Base-by-base conservation (phyloP, 2,329 filamentous ascomycete species). In the Cordyceps militaris region DNA sequence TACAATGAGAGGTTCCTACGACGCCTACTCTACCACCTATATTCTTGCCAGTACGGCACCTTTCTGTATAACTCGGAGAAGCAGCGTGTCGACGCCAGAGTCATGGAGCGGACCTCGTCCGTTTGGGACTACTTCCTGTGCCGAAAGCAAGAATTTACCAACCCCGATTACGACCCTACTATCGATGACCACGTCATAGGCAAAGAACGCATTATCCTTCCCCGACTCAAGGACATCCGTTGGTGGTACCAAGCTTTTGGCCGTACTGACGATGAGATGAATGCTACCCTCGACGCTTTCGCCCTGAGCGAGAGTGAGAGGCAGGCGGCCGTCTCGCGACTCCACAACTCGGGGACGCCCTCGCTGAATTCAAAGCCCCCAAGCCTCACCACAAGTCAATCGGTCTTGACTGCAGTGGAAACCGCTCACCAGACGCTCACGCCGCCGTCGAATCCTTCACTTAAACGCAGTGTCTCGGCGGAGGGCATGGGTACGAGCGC, bases 81-180 rank as follows among this genome's bases (percentile, higher is more conserved):
- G 67, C 89, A 96, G 66, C 86, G 94, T 3, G 76, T 83, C 16
- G 88, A 94, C 44, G 81, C 83, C 23, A 79, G 78, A 28, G 85
- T 89, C 1, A 76, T 78, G 40, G 85, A 91, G 65, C 80, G 83
- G 56, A 96, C 91, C 3, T 81, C 88, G 3, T 96, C 90, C 23
- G 94, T 97, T 1, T 99, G 94, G 94, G 88, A 94, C 64, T 97
- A 97, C 69, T 97, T 99, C 71, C 76, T 97, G 8, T 85, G 88
- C 44, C 84, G 92, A 11, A 85, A 83, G 63, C 77, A 82, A 21
- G 89, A 96, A 66, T 99, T 97, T 66, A 76, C 85, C 38, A 97
- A 97, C 66, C 81, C 85, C 0, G 80, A 87, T 32, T 99, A 93
- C 67, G 87, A 95, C 56, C 68, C 77, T 8, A 78, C 83, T 0